Evolutionary conservation across 305 asterid species (phyloP).

Genomic region (Fraxinus ornus): DNA sequence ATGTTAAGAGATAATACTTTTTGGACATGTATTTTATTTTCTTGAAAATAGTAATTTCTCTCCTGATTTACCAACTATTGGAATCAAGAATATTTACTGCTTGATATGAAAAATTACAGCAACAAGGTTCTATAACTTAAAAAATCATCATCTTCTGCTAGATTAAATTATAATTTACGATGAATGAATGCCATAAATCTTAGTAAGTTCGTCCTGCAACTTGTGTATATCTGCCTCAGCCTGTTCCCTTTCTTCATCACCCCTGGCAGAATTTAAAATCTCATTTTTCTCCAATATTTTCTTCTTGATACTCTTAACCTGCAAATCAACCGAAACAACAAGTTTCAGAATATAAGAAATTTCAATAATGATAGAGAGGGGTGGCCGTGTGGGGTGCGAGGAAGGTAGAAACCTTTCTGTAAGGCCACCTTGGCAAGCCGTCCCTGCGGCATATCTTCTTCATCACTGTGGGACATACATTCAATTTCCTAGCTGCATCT

Average conservation of each 20-base stretch:
- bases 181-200: conserved; percentile 35
- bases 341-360: background rate
- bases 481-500: conserved; percentile 61
- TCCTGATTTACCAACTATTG: background rate
- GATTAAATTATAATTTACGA: conserved; percentile 4
- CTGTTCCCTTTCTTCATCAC: conserved; percentile 39
- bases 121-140: background rate
- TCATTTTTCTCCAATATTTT: conserved; percentile 36
- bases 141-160: background rate
- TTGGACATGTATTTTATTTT: no score
- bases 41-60: background rate
- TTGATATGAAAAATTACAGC: background rate
- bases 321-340: conserved; percentile 7
- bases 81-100: background rate
- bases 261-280: conserved; percentile 27
- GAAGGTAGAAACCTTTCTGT: conserved; percentile 53
- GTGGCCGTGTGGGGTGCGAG: background rate
- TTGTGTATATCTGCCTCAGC: conserved; percentile 36
- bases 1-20: no score
- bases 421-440: conserved; percentile 82
- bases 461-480: conserved; percentile 75
- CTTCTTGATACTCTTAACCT: conserved; percentile 61
- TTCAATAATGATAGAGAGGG: background rate
- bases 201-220: conserved; percentile 45
- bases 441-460: conserved; percentile 72